Conservation (phyloP, 768 basidiomycete species). For the Auricularia heimuer region DNA sequence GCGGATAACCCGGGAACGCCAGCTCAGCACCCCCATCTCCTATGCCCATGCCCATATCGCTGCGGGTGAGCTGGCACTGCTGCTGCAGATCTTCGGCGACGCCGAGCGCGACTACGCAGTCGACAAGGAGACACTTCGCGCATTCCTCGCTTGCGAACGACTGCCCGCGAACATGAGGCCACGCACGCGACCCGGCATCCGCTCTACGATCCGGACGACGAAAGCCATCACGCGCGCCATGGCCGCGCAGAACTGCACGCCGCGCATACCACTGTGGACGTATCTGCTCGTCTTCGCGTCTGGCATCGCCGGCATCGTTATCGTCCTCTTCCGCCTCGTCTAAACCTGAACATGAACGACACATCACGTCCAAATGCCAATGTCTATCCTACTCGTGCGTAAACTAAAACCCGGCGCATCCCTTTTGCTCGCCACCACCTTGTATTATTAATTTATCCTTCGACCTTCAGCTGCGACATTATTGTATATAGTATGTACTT, state of each 20-base stretch:
- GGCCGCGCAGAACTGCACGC: too few species aligned
- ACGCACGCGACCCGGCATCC: too few species aligned
- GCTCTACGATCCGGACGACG: too few species aligned
- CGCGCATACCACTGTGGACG: too few species aligned
- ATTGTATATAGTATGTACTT: not conserved
- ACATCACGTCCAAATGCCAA: too few species aligned
- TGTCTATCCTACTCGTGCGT: too few species aligned
- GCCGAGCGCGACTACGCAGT: not conserved
- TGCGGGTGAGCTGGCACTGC: not conserved
- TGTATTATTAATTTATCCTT: not conserved
- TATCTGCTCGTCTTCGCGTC: too few species aligned
- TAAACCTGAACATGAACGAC: too few species aligned
- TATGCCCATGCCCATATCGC: not conserved
- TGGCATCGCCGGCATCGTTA: too few species aligned
- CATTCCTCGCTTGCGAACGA: not conserved
- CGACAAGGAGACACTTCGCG: not conserved
- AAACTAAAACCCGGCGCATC: not conserved
- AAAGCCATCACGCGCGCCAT: too few species aligned
- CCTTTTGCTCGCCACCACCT: not conserved
- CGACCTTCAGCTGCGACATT: not conserved
- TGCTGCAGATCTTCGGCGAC: not conserved
- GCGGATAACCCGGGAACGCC: not conserved
- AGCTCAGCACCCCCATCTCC: not conserved
- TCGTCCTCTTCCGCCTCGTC: too few species aligned
- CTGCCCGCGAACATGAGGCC: not conserved